Evolutionary conservation across 148 eudicot genomes (phyloP).

Genomic region (Tetragonia tetragonoides): DNA sequence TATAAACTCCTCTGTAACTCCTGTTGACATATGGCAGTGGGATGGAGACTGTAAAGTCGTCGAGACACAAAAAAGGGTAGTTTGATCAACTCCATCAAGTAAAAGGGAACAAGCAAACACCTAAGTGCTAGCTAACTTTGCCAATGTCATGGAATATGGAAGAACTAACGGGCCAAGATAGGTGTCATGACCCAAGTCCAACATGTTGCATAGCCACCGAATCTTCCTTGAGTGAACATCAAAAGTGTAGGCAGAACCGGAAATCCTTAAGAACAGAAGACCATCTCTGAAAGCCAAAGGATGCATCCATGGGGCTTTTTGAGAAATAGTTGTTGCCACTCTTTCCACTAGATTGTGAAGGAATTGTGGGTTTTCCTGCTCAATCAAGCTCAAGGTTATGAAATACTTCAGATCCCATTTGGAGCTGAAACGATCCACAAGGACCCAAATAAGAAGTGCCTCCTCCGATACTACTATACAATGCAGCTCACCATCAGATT

Average conservation of each 20-base stretch:
- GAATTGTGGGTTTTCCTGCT: conserved; percentile 19
- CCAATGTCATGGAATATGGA: conserved; percentile 28
- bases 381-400: conserved; percentile 21
- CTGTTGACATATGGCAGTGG: not conserved
- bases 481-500: conserved; percentile 16
- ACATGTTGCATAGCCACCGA: conserved; percentile 16
- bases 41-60: not conserved
- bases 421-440: conserved; percentile 24
- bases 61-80: not conserved
- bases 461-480: conserved; percentile 18
- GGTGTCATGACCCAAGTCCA: conserved; percentile 25
- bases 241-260: conserved; percentile 22
- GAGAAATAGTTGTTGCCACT: not conserved
- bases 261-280: conserved; percentile 27
- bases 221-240: conserved; percentile 11
- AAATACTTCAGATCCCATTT: conserved; percentile 26
- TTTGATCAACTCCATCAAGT: not conserved
- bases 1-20: not conserved
- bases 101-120: not conserved
- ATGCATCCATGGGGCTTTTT: conserved; percentile 28
- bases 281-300: conserved; percentile 29
- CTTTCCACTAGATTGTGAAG: conserved; percentile 18
- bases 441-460: conserved; percentile 21
- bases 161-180: conserved; percentile 10
- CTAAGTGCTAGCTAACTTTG: conserved; percentile 12